Conservation (phyloP, 1,139 yeast species). For the Geotrichum australiense region DNA sequence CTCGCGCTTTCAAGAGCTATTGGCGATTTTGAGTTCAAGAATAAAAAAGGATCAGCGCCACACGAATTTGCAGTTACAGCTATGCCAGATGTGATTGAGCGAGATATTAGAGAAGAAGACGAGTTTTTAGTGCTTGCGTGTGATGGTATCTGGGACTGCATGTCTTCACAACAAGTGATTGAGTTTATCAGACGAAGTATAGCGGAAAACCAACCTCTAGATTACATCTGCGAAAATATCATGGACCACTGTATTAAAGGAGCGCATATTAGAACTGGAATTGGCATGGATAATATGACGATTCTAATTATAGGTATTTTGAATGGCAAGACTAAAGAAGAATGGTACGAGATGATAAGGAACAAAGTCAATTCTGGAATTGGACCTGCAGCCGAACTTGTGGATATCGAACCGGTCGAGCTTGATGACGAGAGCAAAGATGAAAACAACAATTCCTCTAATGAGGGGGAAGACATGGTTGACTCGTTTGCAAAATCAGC, state of each 20-base stretch:
- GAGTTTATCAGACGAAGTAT: slow-evolving; percentile 92
- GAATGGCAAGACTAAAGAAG: slow-evolving; percentile 64
- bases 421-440: slow-evolving; percentile 8
- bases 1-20: slow-evolving; percentile 92
- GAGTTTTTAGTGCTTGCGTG: slow-evolving; percentile 92
- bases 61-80: slow-evolving; percentile 96
- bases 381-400: slow-evolving; percentile 38
- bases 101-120: slow-evolving; percentile 55
- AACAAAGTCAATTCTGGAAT: slow-evolving; percentile 42
- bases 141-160: slow-evolving; percentile 99
- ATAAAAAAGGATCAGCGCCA: slow-evolving; percentile 38
- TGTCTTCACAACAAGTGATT: slow-evolving; percentile 85
- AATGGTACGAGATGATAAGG: slow-evolving; percentile 75
- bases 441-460: not conserved
- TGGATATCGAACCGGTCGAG: slow-evolving; percentile 21
- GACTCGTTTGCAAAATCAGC: slow-evolving; percentile 4
- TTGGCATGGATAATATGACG: slow-evolving; percentile 98
- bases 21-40: slow-evolving; percentile 94
- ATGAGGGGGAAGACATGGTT: not conserved
- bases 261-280: slow-evolving; percentile 83
- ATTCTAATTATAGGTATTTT: slow-evolving; percentile 82
- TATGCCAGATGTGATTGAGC: slow-evolving; percentile 83
- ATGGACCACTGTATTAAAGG: slow-evolving; percentile 97
- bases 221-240: slow-evolving; percentile 74
- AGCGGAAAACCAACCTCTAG: slow-evolving; percentile 58